Conservation (phyloP, 257 asterid species). For the Solanum medicagineum region DNA sequence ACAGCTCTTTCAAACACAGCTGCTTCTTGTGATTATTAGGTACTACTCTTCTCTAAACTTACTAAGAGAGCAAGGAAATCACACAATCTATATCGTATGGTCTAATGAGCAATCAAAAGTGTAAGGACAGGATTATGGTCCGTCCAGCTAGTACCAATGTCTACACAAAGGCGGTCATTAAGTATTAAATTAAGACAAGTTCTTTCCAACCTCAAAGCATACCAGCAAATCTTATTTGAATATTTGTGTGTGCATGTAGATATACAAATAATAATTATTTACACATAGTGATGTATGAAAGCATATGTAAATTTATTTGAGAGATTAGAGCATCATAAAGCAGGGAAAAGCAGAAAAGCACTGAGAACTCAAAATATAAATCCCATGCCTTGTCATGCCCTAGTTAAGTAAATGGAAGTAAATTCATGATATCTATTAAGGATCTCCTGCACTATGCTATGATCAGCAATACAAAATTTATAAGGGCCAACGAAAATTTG, state of each 20-base stretch:
- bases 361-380: neutral
- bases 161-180: neutral
- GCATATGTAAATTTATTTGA: neutral
- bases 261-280: neutral
- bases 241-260: neutral
- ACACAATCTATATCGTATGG: neutral
- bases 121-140: neutral
- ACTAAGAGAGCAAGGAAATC: neutral
- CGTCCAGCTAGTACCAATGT: neutral
- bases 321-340: neutral
- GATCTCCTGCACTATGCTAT: neutral
- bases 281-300: neutral
- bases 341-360: neutral
- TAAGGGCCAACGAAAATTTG: neutral
- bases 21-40: neutral
- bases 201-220: neutral
- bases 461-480: neutral
- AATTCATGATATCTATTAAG: neutral
- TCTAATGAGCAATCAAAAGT: neutral
- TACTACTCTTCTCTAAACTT: neutral
- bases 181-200: neutral
- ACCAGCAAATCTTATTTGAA: neutral
- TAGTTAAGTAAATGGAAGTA: neutral
- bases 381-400: neutral
- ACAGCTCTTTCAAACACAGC: neutral